Conservation (phyloP, 345 rosid species). For the Limnanthes douglasii region DNA sequence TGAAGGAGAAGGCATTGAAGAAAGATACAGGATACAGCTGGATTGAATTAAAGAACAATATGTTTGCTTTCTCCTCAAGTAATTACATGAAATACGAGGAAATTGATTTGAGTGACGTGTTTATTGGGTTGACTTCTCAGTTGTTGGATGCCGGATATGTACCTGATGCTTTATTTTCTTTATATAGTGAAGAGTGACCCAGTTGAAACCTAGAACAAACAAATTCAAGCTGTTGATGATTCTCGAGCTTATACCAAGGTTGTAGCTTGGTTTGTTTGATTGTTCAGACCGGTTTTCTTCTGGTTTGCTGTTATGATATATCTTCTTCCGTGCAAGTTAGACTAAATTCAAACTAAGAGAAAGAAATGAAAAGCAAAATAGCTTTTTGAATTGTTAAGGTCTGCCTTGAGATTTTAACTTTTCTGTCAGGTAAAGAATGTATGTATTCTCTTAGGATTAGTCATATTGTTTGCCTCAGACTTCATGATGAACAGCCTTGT, state of each 20-base stretch:
- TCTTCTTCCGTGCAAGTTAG: slow-evolving; percentile 8
- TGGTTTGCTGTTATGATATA: slow-evolving; percentile 3
- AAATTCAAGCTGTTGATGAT: neutral
- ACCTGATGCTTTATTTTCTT: slow-evolving; percentile 10
- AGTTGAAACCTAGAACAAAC: neutral
- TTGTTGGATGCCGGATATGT: slow-evolving; percentile 12
- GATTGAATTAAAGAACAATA: slow-evolving; percentile 13
- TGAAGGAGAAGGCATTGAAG: slow-evolving; percentile 15
- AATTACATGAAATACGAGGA: slow-evolving; percentile 8
- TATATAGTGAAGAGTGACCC: slow-evolving; percentile 7
- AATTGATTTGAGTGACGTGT: slow-evolving; percentile 5
- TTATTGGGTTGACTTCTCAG: slow-evolving; percentile 9
- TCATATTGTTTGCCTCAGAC: slow-evolving; percentile 6
- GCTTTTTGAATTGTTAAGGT: neutral
- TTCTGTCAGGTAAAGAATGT: too few species aligned
- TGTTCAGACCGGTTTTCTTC: neutral
- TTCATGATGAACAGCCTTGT: slow-evolving; percentile 14
- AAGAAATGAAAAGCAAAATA: neutral
- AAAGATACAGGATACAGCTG: slow-evolving; percentile 19
- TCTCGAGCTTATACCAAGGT: neutral
- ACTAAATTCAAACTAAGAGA: neutral
- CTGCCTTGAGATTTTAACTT: too few species aligned
- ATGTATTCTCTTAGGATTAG: too few species aligned
- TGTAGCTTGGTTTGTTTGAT: neutral
- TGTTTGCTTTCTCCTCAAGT: slow-evolving; percentile 12